Conservation (phyloP, 768 basidiomycete species). For the Leccinum fibrillosum region DNA sequence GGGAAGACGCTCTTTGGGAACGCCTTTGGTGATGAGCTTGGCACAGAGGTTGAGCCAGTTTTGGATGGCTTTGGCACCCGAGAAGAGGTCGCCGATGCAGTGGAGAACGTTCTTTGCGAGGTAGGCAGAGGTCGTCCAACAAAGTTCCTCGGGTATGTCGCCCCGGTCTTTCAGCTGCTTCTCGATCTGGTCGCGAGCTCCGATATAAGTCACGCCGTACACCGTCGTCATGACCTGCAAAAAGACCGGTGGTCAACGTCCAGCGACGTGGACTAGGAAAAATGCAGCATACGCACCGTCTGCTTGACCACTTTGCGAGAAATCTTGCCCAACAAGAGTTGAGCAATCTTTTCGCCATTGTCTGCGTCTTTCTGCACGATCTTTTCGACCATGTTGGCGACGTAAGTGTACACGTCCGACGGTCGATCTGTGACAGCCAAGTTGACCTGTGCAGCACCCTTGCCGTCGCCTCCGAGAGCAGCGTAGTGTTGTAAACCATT, state of each 20-base stretch:
- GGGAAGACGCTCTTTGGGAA: constrained; percentile 66
- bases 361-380: constrained; percentile 54
- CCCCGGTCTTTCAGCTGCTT: constrained; percentile 76
- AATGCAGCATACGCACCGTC: constrained; percentile 54
- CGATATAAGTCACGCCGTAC: constrained; percentile 94
- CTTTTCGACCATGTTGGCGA: constrained; percentile 81
- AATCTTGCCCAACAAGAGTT: constrained; percentile 70
- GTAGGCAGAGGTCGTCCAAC: constrained; percentile 73
- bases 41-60: constrained; percentile 85
- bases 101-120: constrained; percentile 74
- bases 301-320: constrained; percentile 96
- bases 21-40: constrained; percentile 80
- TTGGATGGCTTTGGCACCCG: constrained; percentile 89
- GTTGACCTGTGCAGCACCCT: constrained; percentile 92
- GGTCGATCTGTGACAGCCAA: constrained; percentile 80
- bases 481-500: constrained; percentile 99
- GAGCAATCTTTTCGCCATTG: constrained; percentile 51
- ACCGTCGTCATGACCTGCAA: constrained; percentile 95
- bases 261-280: background rate
- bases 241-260: background rate
- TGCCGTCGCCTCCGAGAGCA: constrained; percentile 88
- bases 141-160: constrained; percentile 68
- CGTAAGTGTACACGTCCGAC: constrained; percentile 92
- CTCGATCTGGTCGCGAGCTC: constrained; percentile 93
- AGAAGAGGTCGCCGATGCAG: constrained; percentile 90